Percentiles rank a stretch among this genome's conserved stretches.
These are phyloP conservation scores for Clarireedia homoeocarpa DNA, from an alignment of 2,329 filamentous ascomycete genomes.

Conservation along the genomic window DNA sequence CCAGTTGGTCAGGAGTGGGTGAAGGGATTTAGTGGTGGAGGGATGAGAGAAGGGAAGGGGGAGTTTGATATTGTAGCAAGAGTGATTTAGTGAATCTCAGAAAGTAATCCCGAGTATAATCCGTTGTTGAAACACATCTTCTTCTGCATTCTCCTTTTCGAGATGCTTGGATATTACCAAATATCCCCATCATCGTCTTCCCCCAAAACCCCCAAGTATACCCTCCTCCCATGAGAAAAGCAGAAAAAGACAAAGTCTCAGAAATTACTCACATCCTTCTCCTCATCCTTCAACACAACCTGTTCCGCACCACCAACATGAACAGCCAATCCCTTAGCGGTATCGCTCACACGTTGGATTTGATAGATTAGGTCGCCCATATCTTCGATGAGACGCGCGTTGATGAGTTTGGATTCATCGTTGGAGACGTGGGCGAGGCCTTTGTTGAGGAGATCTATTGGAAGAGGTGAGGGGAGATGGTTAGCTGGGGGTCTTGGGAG, in stretches of 20 bases:
- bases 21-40: neutral
- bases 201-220: neutral
- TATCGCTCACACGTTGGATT: slow-evolving; percentile 36
- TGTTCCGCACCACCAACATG: slow-evolving; percentile 32
- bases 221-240: neutral
- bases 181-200: neutral
- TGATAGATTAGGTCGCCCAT: slow-evolving; percentile 44
- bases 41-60: neutral
- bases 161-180: no score
- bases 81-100: neutral
- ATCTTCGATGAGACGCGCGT: slow-evolving; percentile 37
- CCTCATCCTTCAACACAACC: neutral
- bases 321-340: slow-evolving; percentile 33
- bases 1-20: neutral
- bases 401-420: slow-evolving; percentile 9
- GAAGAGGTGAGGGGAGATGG: neutral
- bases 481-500: neutral
- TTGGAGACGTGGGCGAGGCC: neutral
- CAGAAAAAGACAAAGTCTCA: neutral
- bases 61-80: no score
- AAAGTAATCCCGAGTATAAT: no score
- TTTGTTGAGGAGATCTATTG: neutral
- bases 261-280: slow-evolving; percentile 3
- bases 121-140: no score
- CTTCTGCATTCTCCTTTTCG: no score